Evolutionary conservation across 257 asterid genomes (phyloP).

Genomic region (Solanum acaule): DNA sequence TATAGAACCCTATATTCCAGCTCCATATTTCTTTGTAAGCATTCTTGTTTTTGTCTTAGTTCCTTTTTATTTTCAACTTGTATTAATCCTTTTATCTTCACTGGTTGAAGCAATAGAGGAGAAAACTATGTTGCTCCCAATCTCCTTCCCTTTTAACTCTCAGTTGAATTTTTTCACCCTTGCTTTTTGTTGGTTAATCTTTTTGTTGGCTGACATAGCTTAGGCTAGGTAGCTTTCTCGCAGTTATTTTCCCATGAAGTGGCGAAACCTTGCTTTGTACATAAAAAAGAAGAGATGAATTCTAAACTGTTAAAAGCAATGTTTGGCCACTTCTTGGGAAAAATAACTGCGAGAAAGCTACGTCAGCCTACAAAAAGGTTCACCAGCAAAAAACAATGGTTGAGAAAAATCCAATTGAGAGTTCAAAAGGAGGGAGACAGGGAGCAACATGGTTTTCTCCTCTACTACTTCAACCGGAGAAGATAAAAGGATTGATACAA

Average conservation of each 20-base stretch:
- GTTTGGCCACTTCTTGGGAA: no score
- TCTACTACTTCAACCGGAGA: neutral
- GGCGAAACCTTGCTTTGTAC: no score
- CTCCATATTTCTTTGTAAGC: neutral
- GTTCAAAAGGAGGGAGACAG: neutral
- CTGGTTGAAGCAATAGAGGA: no score
- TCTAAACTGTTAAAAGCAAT: no score
- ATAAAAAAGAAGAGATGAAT: no score
- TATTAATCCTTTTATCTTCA: no score
- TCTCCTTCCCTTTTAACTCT: no score
- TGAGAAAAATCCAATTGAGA: neutral
- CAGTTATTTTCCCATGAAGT: no score
- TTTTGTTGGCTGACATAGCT: no score
- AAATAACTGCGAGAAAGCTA: neutral
- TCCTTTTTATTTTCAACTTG: neutral
- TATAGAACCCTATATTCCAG: neutral
- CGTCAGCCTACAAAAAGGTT: neutral
- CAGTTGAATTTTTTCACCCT: no score
- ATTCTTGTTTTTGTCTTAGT: neutral
- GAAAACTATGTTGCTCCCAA: neutral
- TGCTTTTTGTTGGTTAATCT: no score
- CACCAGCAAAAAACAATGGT: neutral
- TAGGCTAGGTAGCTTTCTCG: no score
- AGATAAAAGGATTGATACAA: neutral
- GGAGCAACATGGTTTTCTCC: neutral